These are phyloP conservation scores for Xylariaceae sp. DNA, from an alignment of 2,329 filamentous ascomycete species.

Conservation along the genomic window DNA sequence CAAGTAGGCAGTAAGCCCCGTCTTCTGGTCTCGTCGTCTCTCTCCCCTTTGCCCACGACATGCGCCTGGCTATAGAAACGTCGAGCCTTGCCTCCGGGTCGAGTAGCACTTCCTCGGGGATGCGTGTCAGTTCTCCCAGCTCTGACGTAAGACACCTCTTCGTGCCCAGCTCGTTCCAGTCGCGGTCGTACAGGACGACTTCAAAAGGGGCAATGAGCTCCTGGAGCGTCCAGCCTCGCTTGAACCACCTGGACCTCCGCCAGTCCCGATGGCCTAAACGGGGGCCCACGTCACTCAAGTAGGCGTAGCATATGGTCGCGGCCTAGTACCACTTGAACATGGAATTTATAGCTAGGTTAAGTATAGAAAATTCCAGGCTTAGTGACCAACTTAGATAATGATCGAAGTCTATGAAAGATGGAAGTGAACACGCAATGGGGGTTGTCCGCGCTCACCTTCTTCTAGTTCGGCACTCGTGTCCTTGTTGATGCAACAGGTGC, in stretches of 20 bases:
- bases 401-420: too few relatives aligned
- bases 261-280: not conserved
- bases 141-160: constrained; percentile 1
- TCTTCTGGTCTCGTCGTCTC: constrained; percentile 14
- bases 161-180: constrained; percentile 9
- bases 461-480: constrained; percentile 5
- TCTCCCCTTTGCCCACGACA: constrained; percentile 14
- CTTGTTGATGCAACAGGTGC: constrained; percentile 18
- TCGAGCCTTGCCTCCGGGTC: not conserved
- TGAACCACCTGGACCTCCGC: constrained; percentile 7
- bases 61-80: constrained; percentile 4
- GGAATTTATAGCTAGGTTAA: constrained; percentile 9
- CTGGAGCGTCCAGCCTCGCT: constrained; percentile 10
- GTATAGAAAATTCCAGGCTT: not conserved
- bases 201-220: constrained; percentile 10
- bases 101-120: constrained; percentile 6
- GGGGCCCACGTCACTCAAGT: constrained; percentile 6
- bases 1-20: constrained; percentile 12
- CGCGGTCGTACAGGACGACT: constrained; percentile 4
- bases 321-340: constrained; percentile 13
- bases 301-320: constrained; percentile 10
- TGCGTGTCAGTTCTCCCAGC: constrained; percentile 1
- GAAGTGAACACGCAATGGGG: too few relatives aligned
- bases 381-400: too few relatives aligned
- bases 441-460: constrained; percentile 2